Evolutionary conservation across 306 rosid genomes (phyloP).

Genomic region (Prunus dulcis): DNA sequence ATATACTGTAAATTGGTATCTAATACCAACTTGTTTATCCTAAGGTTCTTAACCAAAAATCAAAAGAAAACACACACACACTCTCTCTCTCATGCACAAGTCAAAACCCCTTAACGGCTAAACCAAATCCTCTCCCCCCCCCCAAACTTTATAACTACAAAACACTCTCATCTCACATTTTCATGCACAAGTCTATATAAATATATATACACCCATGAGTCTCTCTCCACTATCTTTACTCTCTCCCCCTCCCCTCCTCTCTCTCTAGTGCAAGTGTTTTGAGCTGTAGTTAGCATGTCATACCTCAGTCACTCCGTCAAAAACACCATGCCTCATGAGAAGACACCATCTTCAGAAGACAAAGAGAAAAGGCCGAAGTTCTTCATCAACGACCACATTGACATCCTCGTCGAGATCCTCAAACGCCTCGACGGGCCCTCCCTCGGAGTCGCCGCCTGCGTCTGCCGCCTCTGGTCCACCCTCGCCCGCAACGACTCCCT

Average conservation of each 20-base stretch:
- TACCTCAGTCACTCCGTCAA: neutral
- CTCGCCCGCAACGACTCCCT: conserved; percentile 67
- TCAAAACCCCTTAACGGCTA: conserved; percentile 27
- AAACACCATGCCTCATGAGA: conserved; percentile 27
- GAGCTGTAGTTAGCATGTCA: neutral
- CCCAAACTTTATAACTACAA: conserved; percentile 12
- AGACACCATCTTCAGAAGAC: conserved; percentile 22
- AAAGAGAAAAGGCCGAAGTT: conserved; percentile 46
- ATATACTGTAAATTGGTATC: too few species aligned
- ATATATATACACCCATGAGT: neutral
- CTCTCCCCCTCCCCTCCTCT: neutral
- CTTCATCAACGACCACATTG: conserved; percentile 84
- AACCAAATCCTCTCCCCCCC: too few species aligned
- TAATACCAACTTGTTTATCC: too few species aligned
- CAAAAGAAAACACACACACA: neutral
- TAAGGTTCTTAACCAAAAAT: neutral
- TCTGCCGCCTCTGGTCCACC: conserved; percentile 83
- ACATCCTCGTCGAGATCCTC: conserved; percentile 76
- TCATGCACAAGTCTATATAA: neutral
- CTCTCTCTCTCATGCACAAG: conserved; percentile 20
- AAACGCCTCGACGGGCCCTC: conserved; percentile 90
- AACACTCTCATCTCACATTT: neutral
- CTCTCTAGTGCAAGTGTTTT: conserved; percentile 8
- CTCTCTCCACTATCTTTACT: neutral
- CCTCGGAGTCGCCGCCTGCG: conserved; percentile 79